Base-by-base conservation (phyloP, 2,329 filamentous ascomycete genomes). In the Pseudonectria buxi region DNA sequence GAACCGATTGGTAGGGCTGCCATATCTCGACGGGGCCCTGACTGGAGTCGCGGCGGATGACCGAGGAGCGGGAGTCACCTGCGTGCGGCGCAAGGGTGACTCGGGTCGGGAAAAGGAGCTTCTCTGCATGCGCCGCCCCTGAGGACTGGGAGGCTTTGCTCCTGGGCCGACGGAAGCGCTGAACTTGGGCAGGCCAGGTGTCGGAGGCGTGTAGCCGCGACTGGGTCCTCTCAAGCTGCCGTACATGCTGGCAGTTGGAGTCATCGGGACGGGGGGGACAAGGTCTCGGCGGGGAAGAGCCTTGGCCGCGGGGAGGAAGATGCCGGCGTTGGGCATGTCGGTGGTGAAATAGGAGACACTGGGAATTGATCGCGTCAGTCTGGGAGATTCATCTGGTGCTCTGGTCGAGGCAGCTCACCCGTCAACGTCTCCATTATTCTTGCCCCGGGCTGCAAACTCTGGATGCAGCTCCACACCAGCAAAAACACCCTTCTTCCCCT, bases 401-500 rank as follows among this genome's bases (percentile, higher is more conserved):
- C 26, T 18, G 26, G 28, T 27, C 13, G 14, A 25, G 14, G 13
- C 9, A 30, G 29, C 77, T 63, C 72, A 90, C 86, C 90, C 92
- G 50, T 96, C 90, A 36, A 96, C 92, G 60, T 95, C 89, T 45
- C 92, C 92, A 53, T 77, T 94, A 57, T 98, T 98, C 71, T 98
- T 98, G 24, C 92, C 92, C 56, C 83, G 78, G 33, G 72, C 62
- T 24, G 88, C 85, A 66, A 83, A 94, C 48, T 94, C 85, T 35
- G 76, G 69, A 52, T 82, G 78, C 44, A 98, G 71, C 62, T 98
- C 92, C 25, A 98, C 86, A 30, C 92, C 92, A 24, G 86, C 88
- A 68, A 98, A 98, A 14, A 77, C 76, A 33, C 92, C 92, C 49
- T 84, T 87, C 68, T 95, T 95, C 44, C 89, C 89, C 50, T 81